phyloP scores from a whole-genome alignment of 768 basidiomycete species.

The Mycena indigotica region DNA sequence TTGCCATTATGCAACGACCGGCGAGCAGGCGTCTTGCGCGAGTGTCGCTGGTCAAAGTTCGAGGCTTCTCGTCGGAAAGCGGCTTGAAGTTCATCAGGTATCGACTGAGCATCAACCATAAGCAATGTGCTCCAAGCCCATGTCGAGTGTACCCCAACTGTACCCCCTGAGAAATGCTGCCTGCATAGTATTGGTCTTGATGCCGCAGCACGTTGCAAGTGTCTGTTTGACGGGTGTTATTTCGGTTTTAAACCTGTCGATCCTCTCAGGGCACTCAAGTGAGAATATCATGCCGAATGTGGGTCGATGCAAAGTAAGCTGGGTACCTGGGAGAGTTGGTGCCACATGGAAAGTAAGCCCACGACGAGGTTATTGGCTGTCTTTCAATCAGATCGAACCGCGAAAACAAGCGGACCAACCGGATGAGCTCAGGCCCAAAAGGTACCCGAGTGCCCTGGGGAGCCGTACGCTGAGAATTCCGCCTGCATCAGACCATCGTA shows the following conservation, averaged over 20 bases:
- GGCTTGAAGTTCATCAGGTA: too few species aligned
- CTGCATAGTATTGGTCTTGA: too few species aligned
- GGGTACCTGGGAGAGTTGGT: neutral
- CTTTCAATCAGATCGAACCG: neutral
- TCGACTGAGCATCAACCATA: too few species aligned
- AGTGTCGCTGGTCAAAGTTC: too few species aligned
- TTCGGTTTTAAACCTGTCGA: constrained; percentile 13
- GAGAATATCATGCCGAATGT: constrained; percentile 7
- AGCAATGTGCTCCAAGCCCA: too few species aligned
- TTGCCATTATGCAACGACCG: too few species aligned
- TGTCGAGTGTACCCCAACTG: too few species aligned
- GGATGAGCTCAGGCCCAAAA: neutral
- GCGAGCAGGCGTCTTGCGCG: too few species aligned
- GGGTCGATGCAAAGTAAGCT: neutral
- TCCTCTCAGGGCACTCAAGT: constrained; percentile 19
- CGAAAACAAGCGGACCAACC: constrained; percentile 2
- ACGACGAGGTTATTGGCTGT: neutral
- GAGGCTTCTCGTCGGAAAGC: too few species aligned
- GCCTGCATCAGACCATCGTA: neutral
- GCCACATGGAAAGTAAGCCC: constrained; percentile 1
- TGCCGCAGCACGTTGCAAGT: too few species aligned
- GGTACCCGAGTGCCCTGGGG: neutral
- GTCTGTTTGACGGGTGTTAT: constrained; percentile 1
- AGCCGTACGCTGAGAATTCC: neutral
- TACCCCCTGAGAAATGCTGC: too few species aligned